phyloP scores from a whole-genome alignment of 441 rosid species.

The Adansonia madagascariensis region DNA sequence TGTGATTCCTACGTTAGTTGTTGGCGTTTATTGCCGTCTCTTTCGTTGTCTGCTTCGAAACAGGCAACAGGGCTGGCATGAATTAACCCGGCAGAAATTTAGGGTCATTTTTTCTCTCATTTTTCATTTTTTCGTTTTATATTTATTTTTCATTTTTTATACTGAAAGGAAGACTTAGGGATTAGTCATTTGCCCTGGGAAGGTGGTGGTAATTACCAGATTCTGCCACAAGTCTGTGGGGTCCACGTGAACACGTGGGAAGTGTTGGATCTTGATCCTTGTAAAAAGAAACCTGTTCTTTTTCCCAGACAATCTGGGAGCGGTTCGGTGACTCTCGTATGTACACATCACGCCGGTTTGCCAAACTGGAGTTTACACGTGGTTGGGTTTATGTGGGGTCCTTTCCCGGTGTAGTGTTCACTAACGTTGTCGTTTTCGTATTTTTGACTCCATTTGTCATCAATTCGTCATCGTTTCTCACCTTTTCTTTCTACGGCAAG shows the following conservation, averaged over 20 bases:
- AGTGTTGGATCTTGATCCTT: constrained; percentile 24
- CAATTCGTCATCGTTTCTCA: neutral
- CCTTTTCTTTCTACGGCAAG: neutral
- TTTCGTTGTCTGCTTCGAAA: constrained; percentile 64
- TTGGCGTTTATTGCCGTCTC: constrained; percentile 55
- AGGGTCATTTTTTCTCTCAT: constrained; percentile 21
- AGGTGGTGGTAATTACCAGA: neutral
- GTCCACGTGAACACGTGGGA: constrained; percentile 11
- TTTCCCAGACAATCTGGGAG: constrained; percentile 15
- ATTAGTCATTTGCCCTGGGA: constrained; percentile 28
- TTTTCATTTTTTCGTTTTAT: neutral
- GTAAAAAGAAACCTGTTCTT: neutral
- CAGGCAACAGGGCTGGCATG: constrained; percentile 69
- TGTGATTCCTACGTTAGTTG: constrained; percentile 20
- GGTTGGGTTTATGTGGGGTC: constrained; percentile 9
- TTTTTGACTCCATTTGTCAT: neutral
- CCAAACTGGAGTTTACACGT: constrained; percentile 27
- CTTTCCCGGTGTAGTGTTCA: constrained; percentile 16
- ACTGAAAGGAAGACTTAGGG: neutral
- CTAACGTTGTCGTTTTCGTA: constrained; percentile 13
- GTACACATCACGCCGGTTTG: constrained; percentile 29
- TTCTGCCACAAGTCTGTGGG: constrained; percentile 31
- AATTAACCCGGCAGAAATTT: constrained; percentile 58
- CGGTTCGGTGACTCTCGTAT: constrained; percentile 28
- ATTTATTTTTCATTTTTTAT: neutral